A percentile compares a stretch with the other conserved stretches of the same genome.
Conservation (phyloP, 495 filamentous ascomycete genomes). For the Zalerion maritima region DNA sequence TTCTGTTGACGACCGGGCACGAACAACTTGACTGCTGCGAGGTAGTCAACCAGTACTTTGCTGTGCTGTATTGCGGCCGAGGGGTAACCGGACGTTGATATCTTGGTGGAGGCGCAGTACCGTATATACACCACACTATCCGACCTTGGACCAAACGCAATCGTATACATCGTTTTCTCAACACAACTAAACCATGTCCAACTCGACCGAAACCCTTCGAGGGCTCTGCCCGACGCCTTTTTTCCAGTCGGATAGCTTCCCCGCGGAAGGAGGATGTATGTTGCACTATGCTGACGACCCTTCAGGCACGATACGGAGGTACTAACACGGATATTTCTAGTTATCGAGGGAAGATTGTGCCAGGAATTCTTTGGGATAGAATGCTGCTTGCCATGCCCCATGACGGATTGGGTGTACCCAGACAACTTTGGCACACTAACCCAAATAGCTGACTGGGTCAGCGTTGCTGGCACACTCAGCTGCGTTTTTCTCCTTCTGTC, state of each 20-base stretch:
- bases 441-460: slow-evolving; percentile 59
- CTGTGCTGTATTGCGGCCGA: no score
- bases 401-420: slow-evolving; percentile 70
- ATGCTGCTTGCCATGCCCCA: slow-evolving; percentile 88
- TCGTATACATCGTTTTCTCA: no score
- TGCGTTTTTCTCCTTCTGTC: slow-evolving; percentile 68
- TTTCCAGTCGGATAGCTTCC: slow-evolving; percentile 43
- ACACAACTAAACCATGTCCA: slow-evolving; percentile 10
- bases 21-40: no score
- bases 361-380: slow-evolving; percentile 21
- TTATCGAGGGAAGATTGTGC: slow-evolving; percentile 50
- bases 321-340: slow-evolving; percentile 28
- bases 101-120: no score
- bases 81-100: no score
- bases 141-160: no score
- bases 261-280: slow-evolving; percentile 50
- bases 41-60: no score
- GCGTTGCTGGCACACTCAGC: slow-evolving; percentile 55
- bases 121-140: no score
- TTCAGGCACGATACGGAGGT: not conserved
- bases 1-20: no score
- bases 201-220: slow-evolving; percentile 7
- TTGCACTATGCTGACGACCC: slow-evolving; percentile 5
- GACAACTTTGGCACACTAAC: slow-evolving; percentile 54
- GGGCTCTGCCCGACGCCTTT: slow-evolving; percentile 52